Conservation (phyloP, 2,329 filamentous ascomycete species). For the Shiraia sp. region DNA sequence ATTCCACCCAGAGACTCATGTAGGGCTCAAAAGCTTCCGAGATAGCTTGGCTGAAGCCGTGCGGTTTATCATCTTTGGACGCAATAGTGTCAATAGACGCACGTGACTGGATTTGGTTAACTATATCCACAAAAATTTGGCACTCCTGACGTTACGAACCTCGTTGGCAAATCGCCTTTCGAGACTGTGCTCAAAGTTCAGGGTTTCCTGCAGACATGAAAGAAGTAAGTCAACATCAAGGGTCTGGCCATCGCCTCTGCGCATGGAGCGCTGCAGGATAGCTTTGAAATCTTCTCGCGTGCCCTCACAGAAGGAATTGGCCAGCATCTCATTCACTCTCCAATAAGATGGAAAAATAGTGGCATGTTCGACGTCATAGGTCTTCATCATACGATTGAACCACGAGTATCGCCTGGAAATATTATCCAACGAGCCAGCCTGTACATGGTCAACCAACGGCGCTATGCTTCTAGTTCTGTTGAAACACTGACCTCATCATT, state of each 20-base stretch:
- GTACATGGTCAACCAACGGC: constrained; percentile 14
- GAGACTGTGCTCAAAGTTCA: constrained; percentile 93
- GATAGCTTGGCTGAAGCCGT: constrained; percentile 85
- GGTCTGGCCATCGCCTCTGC: constrained; percentile 73
- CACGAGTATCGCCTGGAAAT: constrained; percentile 93
- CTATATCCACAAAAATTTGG: neutral
- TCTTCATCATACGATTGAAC: constrained; percentile 95
- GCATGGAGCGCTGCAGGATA: constrained; percentile 86
- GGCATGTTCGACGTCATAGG: constrained; percentile 91
- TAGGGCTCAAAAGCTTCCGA: constrained; percentile 98
- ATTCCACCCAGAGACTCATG: constrained; percentile 94
- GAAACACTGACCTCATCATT: constrained; percentile 71
- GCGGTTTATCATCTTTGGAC: constrained; percentile 73
- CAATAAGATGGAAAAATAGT: constrained; percentile 84
- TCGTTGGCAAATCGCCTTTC: constrained; percentile 79
- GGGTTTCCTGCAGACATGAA: constrained; percentile 88
- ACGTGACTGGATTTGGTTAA: constrained; percentile 57
- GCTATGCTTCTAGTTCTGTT: neutral
- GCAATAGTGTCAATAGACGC: constrained; percentile 89
- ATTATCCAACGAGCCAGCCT: constrained; percentile 90
- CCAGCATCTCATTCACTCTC: constrained; percentile 87
- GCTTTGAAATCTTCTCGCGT: constrained; percentile 94
- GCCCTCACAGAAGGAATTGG: constrained; percentile 91
- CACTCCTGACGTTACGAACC: constrained; percentile 20
- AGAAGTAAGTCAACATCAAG: constrained; percentile 89